Percentiles rank a stretch among this genome's conserved stretches.
phyloP scores from a whole-genome alignment of 345 rosid genomes.

The Corchorus capsularis region DNA sequence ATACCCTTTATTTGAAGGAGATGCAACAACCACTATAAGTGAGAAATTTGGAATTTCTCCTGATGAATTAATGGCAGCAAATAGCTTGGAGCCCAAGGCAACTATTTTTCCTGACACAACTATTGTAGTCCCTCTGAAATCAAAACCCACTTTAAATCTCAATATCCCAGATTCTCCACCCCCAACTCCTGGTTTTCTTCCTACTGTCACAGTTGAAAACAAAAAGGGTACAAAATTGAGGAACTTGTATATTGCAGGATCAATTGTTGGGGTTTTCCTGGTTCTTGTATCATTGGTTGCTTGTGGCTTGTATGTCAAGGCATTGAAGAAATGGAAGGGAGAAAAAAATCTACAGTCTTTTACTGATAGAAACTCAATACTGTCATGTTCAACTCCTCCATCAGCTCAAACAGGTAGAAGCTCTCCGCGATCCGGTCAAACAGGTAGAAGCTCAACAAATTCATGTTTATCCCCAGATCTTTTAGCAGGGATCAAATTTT shows the following conservation, averaged over 20 bases:
- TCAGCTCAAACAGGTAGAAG: conserved; percentile 9
- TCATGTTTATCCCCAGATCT: conserved; percentile 63
- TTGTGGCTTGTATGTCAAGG: conserved; percentile 38
- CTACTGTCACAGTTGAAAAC: conserved; percentile 32
- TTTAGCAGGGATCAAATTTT: conserved; percentile 50
- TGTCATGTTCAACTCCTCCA: conserved; percentile 30
- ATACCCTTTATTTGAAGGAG: conserved; percentile 54
- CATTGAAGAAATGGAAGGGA: conserved; percentile 27
- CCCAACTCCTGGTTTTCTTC: conserved; percentile 47
- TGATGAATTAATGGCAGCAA: conserved; percentile 42
- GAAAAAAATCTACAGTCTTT: conserved; percentile 35
- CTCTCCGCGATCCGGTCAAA: conserved; percentile 40
- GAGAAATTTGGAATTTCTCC: conserved; percentile 36
- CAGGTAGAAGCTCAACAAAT: conserved; percentile 37
- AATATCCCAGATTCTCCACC: conserved; percentile 36
- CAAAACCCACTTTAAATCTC: conserved; percentile 23
- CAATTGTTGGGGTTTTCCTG: conserved; percentile 42
- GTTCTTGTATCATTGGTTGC: conserved; percentile 31
- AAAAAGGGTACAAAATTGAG: conserved; percentile 20
- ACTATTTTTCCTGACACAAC: conserved; percentile 55
- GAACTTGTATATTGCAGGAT: conserved; percentile 47
- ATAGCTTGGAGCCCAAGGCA: conserved; percentile 32
- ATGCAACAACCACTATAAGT: conserved; percentile 24
- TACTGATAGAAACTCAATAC: conserved; percentile 38
- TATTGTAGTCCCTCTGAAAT: conserved; percentile 44